These are phyloP conservation scores for Suhomyces panamericanus DNA, from an alignment of 1,139 yeast genomes.

Conservation along the genomic window DNA sequence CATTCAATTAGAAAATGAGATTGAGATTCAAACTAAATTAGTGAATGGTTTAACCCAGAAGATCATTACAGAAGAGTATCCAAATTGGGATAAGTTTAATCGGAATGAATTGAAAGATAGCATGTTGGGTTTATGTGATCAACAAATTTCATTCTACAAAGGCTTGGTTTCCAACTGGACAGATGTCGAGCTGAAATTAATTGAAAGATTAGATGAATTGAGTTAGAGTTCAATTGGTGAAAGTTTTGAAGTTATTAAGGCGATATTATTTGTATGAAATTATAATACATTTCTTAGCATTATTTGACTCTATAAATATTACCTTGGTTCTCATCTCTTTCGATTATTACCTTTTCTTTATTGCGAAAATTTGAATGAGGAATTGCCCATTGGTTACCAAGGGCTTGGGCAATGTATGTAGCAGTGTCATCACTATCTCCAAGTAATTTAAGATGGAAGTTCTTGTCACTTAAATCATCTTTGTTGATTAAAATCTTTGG, in stretches of 20 bases:
- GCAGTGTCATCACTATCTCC: constrained; percentile 90
- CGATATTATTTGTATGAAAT: neutral
- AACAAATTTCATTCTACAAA: constrained; percentile 73
- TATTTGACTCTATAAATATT: constrained; percentile 11
- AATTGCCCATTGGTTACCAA: constrained; percentile 16
- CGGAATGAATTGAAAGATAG: constrained; percentile 73
- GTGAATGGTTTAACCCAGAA: constrained; percentile 63
- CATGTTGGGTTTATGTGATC: constrained; percentile 68
- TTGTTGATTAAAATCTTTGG: constrained; percentile 84
- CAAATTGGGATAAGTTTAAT: constrained; percentile 79
- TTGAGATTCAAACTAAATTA: constrained; percentile 50
- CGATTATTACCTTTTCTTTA: constrained; percentile 2
- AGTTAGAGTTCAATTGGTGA: constrained; percentile 7
- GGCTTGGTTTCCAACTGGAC: constrained; percentile 75
- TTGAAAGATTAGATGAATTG: constrained; percentile 39
- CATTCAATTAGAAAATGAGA: constrained; percentile 49
- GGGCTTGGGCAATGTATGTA: constrained; percentile 50
- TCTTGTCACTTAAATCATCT: constrained; percentile 59
- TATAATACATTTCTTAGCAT: constrained; percentile 2
- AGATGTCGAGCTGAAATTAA: constrained; percentile 50
- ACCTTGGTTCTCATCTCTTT: constrained; percentile 5
- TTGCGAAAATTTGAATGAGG: constrained; percentile 10
- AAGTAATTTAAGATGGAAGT: constrained; percentile 75
- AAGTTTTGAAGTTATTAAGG: neutral
- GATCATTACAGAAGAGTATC: constrained; percentile 77